These are phyloP conservation scores for Mrakia frigida DNA, from an alignment of 768 basidiomycete species.

Conservation along the genomic window DNA sequence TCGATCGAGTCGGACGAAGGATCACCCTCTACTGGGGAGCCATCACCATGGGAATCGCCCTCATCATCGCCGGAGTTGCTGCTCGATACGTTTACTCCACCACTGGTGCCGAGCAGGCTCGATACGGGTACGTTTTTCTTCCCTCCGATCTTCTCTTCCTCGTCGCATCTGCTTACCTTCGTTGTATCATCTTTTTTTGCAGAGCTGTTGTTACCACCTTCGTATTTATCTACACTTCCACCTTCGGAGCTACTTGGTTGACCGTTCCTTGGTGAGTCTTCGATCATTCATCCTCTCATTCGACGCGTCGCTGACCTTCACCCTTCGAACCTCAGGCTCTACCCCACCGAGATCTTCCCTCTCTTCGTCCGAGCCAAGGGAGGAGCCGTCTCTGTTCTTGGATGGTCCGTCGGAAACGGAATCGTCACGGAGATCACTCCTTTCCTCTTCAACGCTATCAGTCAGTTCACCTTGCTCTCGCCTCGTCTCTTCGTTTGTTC, in stretches of 20 bases:
- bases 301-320: too few species aligned
- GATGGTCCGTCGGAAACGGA: constrained; percentile 34
- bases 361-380: constrained; percentile 35
- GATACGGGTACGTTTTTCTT: too few species aligned
- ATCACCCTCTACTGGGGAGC: constrained; percentile 32
- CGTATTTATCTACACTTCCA: constrained; percentile 34
- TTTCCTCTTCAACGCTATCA: constrained; percentile 36
- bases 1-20: constrained; percentile 36
- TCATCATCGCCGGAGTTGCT: constrained; percentile 31
- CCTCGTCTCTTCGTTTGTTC: neutral
- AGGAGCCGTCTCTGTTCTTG: constrained; percentile 33
- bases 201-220: constrained; percentile 33
- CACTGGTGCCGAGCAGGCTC: neutral
- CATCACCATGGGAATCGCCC: constrained; percentile 27
- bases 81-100: constrained; percentile 22
- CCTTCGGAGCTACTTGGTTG: constrained; percentile 36
- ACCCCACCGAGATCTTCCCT: constrained; percentile 36
- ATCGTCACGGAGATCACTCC: constrained; percentile 35
- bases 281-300: too few species aligned
- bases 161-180: too few species aligned
- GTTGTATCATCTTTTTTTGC: too few species aligned
- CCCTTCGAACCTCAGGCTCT: constrained; percentile 8
- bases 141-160: too few species aligned
- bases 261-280: constrained; percentile 33
- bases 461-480: constrained; percentile 33